These are phyloP conservation scores for Cyberlindnera euphorbiae DNA, from an alignment of 805 yeast genomes.

Conservation along the genomic window DNA sequence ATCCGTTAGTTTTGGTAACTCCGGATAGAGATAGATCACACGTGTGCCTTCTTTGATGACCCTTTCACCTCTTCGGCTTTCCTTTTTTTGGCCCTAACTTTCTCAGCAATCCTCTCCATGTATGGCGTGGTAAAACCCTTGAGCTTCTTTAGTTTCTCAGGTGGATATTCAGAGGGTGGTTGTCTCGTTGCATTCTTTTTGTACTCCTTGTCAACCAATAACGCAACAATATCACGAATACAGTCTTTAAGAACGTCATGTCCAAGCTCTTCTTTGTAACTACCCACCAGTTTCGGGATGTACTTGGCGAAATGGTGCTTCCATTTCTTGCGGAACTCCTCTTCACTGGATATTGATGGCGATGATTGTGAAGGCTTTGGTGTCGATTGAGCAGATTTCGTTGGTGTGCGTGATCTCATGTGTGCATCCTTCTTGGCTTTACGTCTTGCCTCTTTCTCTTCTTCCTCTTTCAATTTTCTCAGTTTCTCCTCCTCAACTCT, in stretches of 20 bases:
- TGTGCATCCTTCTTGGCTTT: slow-evolving; percentile 31
- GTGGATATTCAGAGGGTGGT: slow-evolving; percentile 62
- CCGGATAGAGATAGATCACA: no score
- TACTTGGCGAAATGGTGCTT: slow-evolving; percentile 53
- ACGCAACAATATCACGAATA: slow-evolving; percentile 72
- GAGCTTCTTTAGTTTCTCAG: slow-evolving; percentile 67
- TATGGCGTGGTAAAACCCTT: slow-evolving; percentile 57
- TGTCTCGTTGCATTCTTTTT: slow-evolving; percentile 51
- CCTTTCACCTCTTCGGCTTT: slow-evolving; percentile 5
- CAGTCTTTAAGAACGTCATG: slow-evolving; percentile 70
- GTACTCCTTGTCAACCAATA: slow-evolving; percentile 61
- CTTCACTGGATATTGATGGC: slow-evolving; percentile 3
- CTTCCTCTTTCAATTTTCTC: slow-evolving; percentile 20
- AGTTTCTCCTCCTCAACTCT: slow-evolving; percentile 26
- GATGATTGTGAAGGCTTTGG: not conserved
- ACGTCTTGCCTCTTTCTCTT: slow-evolving; percentile 5
- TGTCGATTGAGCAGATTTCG: not conserved
- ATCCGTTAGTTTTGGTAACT: no score
- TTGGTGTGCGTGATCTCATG: slow-evolving; percentile 22
- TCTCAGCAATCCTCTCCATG: slow-evolving; percentile 60
- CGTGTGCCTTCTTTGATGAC: not conserved
- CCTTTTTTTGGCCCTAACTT: slow-evolving; percentile 35
- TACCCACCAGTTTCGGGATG: slow-evolving; percentile 75
- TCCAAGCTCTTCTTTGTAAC: slow-evolving; percentile 61
- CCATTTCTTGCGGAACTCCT: slow-evolving; percentile 31